A percentile compares a stretch with the other conserved stretches of the same genome.
Conservation (phyloP, 2,329 filamentous ascomycete genomes). For the Exophiala sp. region DNA sequence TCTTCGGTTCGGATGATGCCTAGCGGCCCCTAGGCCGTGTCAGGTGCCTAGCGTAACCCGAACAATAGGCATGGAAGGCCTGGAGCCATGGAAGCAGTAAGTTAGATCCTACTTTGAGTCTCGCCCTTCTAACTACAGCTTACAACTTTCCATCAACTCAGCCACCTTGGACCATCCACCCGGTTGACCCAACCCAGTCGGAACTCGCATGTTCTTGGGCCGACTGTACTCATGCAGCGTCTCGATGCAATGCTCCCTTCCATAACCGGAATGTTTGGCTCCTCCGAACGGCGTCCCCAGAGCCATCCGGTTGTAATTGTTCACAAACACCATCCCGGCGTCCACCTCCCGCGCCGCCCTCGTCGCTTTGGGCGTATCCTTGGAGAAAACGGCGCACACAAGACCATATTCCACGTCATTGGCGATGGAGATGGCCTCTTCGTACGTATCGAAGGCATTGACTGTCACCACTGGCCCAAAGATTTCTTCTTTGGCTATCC, state of each 20-base stretch:
- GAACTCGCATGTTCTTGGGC: constrained; percentile 55
- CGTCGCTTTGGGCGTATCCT: constrained; percentile 49
- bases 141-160: background rate
- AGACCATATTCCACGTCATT: constrained; percentile 54
- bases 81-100: too few species aligned
- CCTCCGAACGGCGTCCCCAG: constrained; percentile 60
- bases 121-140: background rate
- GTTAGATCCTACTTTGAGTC: too few species aligned
- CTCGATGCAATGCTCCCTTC: constrained; percentile 59
- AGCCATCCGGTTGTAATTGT: constrained; percentile 37
- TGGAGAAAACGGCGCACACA: constrained; percentile 56
- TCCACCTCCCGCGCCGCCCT: constrained; percentile 53
- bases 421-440: constrained; percentile 56
- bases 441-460: constrained; percentile 58
- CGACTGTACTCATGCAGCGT: constrained; percentile 61
- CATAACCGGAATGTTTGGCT: constrained; percentile 74
- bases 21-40: too few species aligned
- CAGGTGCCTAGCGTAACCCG: too few species aligned
- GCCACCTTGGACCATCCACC: too few species aligned
- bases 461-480: constrained; percentile 64
- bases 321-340: constrained; percentile 60
- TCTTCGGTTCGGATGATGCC: too few species aligned
- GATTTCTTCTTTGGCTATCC: constrained; percentile 58
- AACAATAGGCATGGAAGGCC: too few species aligned
- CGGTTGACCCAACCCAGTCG: constrained; percentile 6